Percentiles rank a stretch among this genome's conserved stretches.
Conservation (phyloP, 208 protist genomes). For the Wallacemonas sp. region DNA sequence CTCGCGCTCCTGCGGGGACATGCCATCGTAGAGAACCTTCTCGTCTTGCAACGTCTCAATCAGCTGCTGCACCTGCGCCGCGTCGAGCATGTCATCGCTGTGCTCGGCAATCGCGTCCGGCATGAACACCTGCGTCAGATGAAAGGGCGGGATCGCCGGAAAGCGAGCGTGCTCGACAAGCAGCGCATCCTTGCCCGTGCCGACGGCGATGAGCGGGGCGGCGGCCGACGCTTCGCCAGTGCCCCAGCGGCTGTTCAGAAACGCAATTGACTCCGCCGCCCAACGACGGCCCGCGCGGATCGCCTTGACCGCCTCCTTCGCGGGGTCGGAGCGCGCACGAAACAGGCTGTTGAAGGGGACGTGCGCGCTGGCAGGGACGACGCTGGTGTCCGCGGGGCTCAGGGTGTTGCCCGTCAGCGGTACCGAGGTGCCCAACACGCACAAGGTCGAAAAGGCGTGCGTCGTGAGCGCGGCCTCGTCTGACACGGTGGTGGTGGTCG, state of each 20-base stretch:
- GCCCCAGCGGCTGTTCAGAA: constrained; percentile 6
- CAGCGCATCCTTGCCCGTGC: not conserved
- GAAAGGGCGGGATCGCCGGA: constrained; percentile 40
- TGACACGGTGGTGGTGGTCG: not conserved
- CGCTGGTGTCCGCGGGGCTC: too few relatives aligned
- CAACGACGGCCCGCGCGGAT: constrained; percentile 4
- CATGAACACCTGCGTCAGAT: constrained; percentile 50
- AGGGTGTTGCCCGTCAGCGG: not conserved
- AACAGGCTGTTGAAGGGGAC: not conserved
- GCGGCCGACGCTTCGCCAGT: not conserved
- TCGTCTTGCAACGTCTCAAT: constrained; percentile 34
- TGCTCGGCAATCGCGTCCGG: constrained; percentile 28
- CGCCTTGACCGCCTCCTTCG: constrained; percentile 5
- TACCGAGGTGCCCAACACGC: not conserved
- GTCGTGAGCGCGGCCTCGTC: not conserved
- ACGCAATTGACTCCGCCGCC: not conserved
- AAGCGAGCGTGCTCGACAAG: constrained; percentile 19
- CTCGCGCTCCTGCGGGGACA: not conserved
- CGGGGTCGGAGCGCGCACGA: not conserved
- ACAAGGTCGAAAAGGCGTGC: not conserved
- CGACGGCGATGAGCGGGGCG: not conserved
- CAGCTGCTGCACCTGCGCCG: constrained; percentile 30
- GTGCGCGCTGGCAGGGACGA: not conserved
- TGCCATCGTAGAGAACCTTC: not conserved
- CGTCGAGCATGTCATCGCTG: constrained; percentile 35